phyloP scores from a whole-genome alignment of 2,329 filamentous ascomycete genomes.

The Acarospora socialis region DNA sequence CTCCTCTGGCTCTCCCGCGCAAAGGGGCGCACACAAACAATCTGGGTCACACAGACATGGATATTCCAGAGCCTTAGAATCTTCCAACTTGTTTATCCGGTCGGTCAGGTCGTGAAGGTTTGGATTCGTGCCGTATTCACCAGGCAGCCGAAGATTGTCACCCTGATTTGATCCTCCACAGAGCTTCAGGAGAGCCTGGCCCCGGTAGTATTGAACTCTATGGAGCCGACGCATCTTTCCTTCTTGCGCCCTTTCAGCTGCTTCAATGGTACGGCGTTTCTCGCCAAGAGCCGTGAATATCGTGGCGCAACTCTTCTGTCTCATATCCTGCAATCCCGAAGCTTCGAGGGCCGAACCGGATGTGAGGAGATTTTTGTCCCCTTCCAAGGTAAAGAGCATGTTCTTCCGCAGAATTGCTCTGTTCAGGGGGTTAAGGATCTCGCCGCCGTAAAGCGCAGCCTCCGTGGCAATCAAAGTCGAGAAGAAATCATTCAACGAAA shows the following conservation, averaged over 20 bases:
- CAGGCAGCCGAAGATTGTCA: too few relatives aligned
- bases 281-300: conserved; percentile 9
- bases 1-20: conserved; percentile 8
- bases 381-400: neutral
- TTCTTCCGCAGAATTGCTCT: conserved; percentile 4
- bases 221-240: neutral
- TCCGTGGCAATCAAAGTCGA: conserved; percentile 5
- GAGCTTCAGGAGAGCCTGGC: conserved; percentile 4
- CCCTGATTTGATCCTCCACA: neutral
- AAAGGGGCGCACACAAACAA: conserved; percentile 8
- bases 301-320: conserved; percentile 9
- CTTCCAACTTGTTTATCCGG: conserved; percentile 7
- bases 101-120: conserved; percentile 9
- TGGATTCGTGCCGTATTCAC: neutral
- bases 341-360: neutral
- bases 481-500: conserved; percentile 7
- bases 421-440: conserved; percentile 5
- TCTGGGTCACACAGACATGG: conserved; percentile 9
- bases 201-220: conserved; percentile 2
- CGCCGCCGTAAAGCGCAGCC: conserved; percentile 6
- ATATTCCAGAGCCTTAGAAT: conserved; percentile 4
- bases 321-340: conserved; percentile 6
- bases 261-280: conserved; percentile 6
- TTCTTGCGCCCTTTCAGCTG: neutral
- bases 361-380: neutral